phyloP scores from a whole-genome alignment of 1,139 yeast genomes.

The Blastobotrys raffinosifermentans region DNA sequence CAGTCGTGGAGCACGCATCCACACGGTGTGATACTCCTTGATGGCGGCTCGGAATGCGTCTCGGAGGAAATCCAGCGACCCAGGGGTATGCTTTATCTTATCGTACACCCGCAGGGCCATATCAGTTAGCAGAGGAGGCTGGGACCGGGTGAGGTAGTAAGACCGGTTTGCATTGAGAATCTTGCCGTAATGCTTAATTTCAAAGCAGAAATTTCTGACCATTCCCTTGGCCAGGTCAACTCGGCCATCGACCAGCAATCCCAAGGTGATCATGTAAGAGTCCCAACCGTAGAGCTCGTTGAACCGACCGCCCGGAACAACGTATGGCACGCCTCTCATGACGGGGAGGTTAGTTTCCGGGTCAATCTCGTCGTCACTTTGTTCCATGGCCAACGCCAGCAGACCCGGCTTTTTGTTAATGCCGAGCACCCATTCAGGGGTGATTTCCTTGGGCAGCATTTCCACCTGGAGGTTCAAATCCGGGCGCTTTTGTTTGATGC shows the following conservation, averaged over 20 bases:
- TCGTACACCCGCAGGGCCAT: conserved; percentile 73
- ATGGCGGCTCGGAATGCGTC: conserved; percentile 74
- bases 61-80: conserved; percentile 53
- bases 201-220: conserved; percentile 90
- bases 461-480: conserved; percentile 67
- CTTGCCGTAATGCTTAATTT: conserved; percentile 85
- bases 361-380: conserved; percentile 38
- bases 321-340: conserved; percentile 71
- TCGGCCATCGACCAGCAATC: conserved; percentile 64
- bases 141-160: conserved; percentile 86
- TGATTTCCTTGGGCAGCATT: conserved; percentile 53
- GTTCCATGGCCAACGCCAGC: conserved; percentile 68
- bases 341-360: conserved; percentile 42
- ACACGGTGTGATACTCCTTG: conserved; percentile 74
- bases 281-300: conserved; percentile 99
- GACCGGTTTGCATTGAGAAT: conserved; percentile 91
- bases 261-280: conserved; percentile 87
- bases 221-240: conserved; percentile 76
- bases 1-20: conserved; percentile 70
- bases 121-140: conserved; percentile 97
- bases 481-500: conserved; percentile 51
- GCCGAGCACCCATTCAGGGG: conserved; percentile 66
- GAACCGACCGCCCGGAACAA: conserved; percentile 96
- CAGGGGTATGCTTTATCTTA: conserved; percentile 39
- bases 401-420: conserved; percentile 82